Base-by-base conservation (phyloP, 768 basidiomycete species). In the Hebeloma cylindrosporum region DNA sequence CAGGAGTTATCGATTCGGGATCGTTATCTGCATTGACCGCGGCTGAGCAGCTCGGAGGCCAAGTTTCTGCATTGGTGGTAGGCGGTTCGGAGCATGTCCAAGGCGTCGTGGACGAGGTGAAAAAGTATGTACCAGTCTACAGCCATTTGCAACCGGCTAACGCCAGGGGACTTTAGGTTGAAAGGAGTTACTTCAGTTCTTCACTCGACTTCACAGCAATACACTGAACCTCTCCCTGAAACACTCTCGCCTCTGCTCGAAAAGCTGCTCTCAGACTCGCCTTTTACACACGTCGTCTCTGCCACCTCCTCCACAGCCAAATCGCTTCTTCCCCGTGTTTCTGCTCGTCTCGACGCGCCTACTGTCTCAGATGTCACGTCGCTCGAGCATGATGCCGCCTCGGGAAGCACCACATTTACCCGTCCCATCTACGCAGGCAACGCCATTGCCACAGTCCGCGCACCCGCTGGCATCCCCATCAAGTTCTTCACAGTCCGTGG, bases 401-500 rank as follows among this genome's bases (percentile, higher is more conserved):
- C 82, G 25, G 84, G 86, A 52, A 77, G 74, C 56, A 92, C 91
- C 28, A 90, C 83, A 1, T 98, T 94, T 64, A 83, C 88, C 4
- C 88, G 95, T 18, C 93, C 92, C 20, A 96, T 98, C 58, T 98
- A 99, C 58, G 96, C 96, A 17, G 96, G 96, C 37, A 98, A 98
- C 60, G 96, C 96, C 33, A 92, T 98, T 44, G 79, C 93, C 18
- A 95, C 93, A 31, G 85, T 99, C 54, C 83, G 84, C 47, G 88
- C 88, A 0, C 71, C 83, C 0, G 78, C 80, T n/a, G 77, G 78
- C 40, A 76, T 96, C 57, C 77, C 79, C 22, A 67, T 93, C 70
- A 98, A 98, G 65, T 82, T 99, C 64, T 92, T 98, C 69, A 96
- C 95, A 29, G 90, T 98, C 17, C 83, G 96, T 51, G 81, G 85